Base-by-base conservation (phyloP, 1,284 basidiomycete species). In the Cutaneotrichosporon arboriforme region DNA sequence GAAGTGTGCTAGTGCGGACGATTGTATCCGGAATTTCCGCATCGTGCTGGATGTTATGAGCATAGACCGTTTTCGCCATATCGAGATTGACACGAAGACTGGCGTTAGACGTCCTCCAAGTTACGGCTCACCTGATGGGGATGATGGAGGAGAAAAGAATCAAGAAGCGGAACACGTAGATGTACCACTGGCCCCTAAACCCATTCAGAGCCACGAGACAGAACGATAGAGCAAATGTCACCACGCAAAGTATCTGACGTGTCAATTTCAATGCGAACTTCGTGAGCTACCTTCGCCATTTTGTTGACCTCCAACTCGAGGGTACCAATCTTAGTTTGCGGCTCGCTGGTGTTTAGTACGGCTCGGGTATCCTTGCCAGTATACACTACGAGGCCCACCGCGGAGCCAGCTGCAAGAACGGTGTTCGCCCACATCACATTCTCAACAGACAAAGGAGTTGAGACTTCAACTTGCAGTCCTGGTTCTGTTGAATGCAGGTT, bases 61-160 rank as follows among this genome's bases (percentile, higher is more conserved):
- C 90, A 66, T 98, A 98, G 39, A 97, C 89, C 0, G 93, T 97
- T 78, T 99, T 99, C 57, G 94, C 96, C 93, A 99, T 97, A 73
- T 99, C 96, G 46, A 98, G 81, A 66, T 99, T 99, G 57, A 99
- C 94, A 22, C 96, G 88, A 49, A 99, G 78, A 80, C 91, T 97
- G n/a, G n/a, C n/a, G n/a, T 14, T 34, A 10, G 33, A 48, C 46
- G 8, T 46, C 35, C 21, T 8, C 7, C 26, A 31, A 31, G 14
- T 7, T 31, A 31, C 26, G n/a, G 3, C 85, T 57, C 46, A 90
- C 91, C 90, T 93, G 77, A 99, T 98, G 22, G 96, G 96, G 66
- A 99, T 98, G 74, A 99, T 98, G 17, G 90, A 94, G 40, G 91
- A 96, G 74, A 98, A 99, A 4, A 99, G 80, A 67, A 99, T 98